Conservation (phyloP, 225 moss, liverwort and hornwort genomes). For the Thuidium tamariscinum region DNA sequence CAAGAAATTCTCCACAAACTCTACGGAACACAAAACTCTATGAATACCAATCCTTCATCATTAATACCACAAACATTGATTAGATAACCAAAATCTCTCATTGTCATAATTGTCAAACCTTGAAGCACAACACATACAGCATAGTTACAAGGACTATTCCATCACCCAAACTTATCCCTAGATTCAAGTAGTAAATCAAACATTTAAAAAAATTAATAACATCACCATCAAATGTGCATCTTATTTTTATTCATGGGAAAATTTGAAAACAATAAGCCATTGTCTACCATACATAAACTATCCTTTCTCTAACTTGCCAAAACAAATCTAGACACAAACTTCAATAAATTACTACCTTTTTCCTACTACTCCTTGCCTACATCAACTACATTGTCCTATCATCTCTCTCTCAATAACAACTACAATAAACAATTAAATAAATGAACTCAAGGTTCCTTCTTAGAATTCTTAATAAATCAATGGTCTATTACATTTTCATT, state of each 20-base stretch:
- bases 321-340: too few species aligned
- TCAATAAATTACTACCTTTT: neutral
- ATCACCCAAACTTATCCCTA: neutral
- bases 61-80: neutral
- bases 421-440: neutral
- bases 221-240: neutral
- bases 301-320: rapidly evolving
- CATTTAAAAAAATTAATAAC: neutral
- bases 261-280: neutral
- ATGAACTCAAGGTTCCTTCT: too few species aligned
- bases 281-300: neutral
- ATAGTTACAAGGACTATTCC: neutral
- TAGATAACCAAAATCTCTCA: too few species aligned
- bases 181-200: neutral
- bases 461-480: too few species aligned
- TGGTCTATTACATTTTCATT: neutral
- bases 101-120: neutral
- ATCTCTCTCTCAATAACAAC: too few species aligned
- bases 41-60: neutral
- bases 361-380: neutral
- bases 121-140: rapidly evolving
- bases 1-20: rapidly evolving
- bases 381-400: neutral
- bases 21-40: rapidly evolving
- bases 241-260: neutral